phyloP scores from a whole-genome alignment of 129 eudicot genomes.

The Helichrysum umbraculigerum region DNA sequence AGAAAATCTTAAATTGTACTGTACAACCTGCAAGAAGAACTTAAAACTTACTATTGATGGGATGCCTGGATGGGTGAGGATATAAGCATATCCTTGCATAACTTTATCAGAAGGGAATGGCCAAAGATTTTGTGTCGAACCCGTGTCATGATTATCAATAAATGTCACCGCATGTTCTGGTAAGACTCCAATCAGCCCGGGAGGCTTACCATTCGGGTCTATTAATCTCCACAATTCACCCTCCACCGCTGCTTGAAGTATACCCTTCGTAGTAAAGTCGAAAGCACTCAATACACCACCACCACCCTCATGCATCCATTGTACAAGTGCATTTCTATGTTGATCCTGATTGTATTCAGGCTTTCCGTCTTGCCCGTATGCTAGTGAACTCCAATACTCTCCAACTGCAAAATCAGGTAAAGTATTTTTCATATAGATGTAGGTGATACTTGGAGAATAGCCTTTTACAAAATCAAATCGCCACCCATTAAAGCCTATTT shows the following conservation, averaged over 20 bases:
- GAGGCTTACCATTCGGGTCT: constrained; percentile 60
- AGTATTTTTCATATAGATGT: constrained; percentile 59
- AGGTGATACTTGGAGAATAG: constrained; percentile 52
- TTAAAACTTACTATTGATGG: constrained; percentile 53
- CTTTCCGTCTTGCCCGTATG: constrained; percentile 49
- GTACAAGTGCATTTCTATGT: constrained; percentile 50
- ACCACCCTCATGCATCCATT: constrained; percentile 51
- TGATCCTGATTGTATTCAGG: constrained; percentile 56
- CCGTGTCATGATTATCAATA: constrained; percentile 78
- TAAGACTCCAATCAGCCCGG: constrained; percentile 62
- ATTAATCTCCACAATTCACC: constrained; percentile 77
- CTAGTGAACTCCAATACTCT: constrained; percentile 48
- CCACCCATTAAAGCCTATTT: constrained; percentile 79
- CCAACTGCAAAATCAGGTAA: constrained; percentile 68
- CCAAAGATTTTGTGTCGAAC: constrained; percentile 62
- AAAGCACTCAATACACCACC: constrained; percentile 62
- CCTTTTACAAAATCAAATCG: constrained; percentile 67
- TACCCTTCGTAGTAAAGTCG: constrained; percentile 72
- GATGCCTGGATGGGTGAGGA: constrained; percentile 82
- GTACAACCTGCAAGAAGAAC: neutral
- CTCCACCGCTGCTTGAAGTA: constrained; percentile 74
- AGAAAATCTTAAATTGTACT: no score
- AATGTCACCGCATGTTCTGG: constrained; percentile 64
- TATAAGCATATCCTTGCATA: constrained; percentile 75
- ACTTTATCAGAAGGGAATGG: constrained; percentile 85